Conservation (phyloP, 768 basidiomycete genomes). For the Pleurotus giganteus region DNA sequence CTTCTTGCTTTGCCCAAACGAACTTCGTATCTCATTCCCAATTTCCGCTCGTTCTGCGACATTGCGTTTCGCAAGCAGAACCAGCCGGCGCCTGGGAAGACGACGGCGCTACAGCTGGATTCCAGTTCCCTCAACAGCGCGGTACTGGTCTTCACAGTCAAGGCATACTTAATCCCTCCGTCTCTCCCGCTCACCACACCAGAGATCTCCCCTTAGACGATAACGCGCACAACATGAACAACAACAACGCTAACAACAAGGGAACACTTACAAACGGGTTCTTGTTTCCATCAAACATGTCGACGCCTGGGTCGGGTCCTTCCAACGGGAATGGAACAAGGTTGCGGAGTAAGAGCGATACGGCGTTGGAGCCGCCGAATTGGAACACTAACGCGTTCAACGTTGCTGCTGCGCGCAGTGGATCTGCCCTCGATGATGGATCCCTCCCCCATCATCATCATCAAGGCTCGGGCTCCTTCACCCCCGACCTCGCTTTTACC, state of each 20-base stretch:
- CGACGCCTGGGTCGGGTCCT: conserved; percentile 15
- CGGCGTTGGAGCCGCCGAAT: conserved; percentile 50
- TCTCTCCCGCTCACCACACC: conserved; percentile 19
- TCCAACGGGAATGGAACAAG: conserved; percentile 25
- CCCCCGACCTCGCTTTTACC: conserved; percentile 34
- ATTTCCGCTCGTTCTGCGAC: neutral
- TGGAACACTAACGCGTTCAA: conserved; percentile 38
- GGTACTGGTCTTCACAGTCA: conserved; percentile 3
- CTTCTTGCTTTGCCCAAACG: neutral
- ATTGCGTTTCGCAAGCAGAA: neutral
- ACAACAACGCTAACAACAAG: conserved; percentile 8
- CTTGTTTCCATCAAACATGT: neutral
- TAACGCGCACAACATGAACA: neutral
- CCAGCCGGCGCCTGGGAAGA: neutral
- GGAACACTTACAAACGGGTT: conserved; percentile 2
- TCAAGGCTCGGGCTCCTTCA: conserved; percentile 20
- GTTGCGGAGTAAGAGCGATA: conserved; percentile 58
- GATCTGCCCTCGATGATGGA: neutral
- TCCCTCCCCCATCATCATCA: conserved; percentile 22
- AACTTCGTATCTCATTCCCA: neutral
- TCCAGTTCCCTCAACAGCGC: conserved; percentile 4
- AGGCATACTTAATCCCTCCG: conserved; percentile 16
- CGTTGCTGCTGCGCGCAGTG: conserved; percentile 20
- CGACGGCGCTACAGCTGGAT: neutral
- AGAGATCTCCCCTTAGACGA: neutral